Conservation (phyloP, 2,329 filamentous ascomycete genomes). For the Xylariaceae sp. region DNA sequence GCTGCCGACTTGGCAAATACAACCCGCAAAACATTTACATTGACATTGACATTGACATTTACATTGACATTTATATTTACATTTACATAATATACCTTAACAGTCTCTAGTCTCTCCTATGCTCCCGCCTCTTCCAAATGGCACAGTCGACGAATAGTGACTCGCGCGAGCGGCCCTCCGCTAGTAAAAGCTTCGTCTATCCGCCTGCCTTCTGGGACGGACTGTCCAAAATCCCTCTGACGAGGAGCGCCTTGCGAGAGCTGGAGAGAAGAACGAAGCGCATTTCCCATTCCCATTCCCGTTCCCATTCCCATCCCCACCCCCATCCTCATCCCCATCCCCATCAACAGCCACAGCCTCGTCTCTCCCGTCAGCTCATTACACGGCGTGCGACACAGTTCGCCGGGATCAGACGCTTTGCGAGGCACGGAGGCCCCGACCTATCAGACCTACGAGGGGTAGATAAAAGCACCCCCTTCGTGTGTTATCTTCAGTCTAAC, state of each 20-base stretch:
- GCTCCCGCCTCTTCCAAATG: no score
- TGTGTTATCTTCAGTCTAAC: slow-evolving; percentile 15
- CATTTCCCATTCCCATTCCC: background rate
- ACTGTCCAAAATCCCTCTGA: slow-evolving; percentile 5
- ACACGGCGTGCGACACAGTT: background rate
- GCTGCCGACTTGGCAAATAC: no score
- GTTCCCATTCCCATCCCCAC: background rate
- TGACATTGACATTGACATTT: no score
- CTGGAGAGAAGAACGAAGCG: slow-evolving; percentile 2
- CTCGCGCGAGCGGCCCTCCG: background rate
- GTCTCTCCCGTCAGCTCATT: background rate
- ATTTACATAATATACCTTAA: no score
- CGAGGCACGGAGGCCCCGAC: slow-evolving; percentile 33
- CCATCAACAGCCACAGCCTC: background rate
- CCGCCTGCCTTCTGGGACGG: slow-evolving; percentile 10
- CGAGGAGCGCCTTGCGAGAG: background rate
- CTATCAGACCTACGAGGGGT: slow-evolving; percentile 33
- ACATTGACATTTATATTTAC: no score
- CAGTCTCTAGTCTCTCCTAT: no score
- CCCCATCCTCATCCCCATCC: background rate
- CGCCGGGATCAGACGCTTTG: slow-evolving; percentile 21
- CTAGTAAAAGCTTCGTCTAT: background rate
- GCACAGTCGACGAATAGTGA: background rate
- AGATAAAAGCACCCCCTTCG: slow-evolving; percentile 11
- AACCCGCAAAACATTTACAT: no score